These are phyloP conservation scores for Exserohilum turcica DNA, from an alignment of 2,329 filamentous ascomycete genomes.

Conservation along the genomic window DNA sequence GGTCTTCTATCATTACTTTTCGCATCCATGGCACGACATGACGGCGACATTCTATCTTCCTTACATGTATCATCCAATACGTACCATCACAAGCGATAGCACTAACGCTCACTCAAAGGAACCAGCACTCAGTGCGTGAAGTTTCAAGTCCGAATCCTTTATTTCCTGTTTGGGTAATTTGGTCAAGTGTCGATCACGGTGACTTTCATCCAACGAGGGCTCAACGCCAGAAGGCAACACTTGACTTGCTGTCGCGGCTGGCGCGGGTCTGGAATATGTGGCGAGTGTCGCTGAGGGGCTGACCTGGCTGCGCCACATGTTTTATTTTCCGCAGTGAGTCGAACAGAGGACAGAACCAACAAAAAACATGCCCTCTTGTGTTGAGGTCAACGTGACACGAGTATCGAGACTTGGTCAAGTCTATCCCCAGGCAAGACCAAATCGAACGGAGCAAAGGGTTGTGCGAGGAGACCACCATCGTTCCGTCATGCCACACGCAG, in stretches of 20 bases:
- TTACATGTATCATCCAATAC: neutral
- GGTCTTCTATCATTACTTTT: no score
- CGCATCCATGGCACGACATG: no score
- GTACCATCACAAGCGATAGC: neutral
- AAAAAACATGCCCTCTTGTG: neutral
- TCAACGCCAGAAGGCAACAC: neutral
- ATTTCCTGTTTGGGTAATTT: slow-evolving; percentile 7
- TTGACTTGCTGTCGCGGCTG: neutral
- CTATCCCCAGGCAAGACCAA: neutral
- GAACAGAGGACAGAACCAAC: neutral
- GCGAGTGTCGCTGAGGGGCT: neutral
- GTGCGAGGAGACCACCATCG: neutral
- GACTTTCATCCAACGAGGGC: slow-evolving; percentile 4
- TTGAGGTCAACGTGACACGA: no score
- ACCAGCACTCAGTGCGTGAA: neutral
- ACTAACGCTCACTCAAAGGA: neutral
- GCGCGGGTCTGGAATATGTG: neutral
- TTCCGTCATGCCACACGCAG: neutral
- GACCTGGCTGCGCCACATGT: neutral
- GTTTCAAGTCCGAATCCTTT: neutral
- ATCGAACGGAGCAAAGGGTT: neutral
- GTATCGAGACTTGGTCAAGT: no score
- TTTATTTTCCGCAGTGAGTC: neutral
- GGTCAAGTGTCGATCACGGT: slow-evolving; percentile 1
- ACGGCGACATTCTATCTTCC: neutral